phyloP scores from a whole-genome alignment of 495 filamentous ascomycete genomes.

The Penicillium diatomitis region DNA sequence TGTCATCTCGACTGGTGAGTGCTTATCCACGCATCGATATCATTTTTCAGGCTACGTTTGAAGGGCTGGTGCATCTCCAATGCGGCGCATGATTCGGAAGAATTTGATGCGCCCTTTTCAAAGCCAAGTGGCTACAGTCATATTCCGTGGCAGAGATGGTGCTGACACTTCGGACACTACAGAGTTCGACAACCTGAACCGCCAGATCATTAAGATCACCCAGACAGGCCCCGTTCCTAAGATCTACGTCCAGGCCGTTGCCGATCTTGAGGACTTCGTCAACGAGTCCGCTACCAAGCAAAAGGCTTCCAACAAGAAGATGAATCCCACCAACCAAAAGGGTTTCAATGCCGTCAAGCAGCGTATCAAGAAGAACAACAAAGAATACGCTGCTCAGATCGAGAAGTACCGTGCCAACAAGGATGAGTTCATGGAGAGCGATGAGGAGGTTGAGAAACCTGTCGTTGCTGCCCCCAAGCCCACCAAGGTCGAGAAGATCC shows the following conservation, averaged over 20 bases:
- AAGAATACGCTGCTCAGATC: constrained; percentile 80
- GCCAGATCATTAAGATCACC: constrained; percentile 70
- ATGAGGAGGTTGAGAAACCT: constrained; percentile 55
- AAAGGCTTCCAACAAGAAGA: constrained; percentile 94
- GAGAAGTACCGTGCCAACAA: constrained; percentile 79
- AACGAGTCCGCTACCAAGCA: constrained; percentile 89
- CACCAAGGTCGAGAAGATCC: constrained; percentile 38
- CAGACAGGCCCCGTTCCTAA: constrained; percentile 73
- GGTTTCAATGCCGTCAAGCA: constrained; percentile 95
- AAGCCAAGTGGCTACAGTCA: no score
- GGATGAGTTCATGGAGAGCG: constrained; percentile 78
- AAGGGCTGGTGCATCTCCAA: no score
- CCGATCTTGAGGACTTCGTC: constrained; percentile 92
- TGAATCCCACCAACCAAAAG: constrained; percentile 92
- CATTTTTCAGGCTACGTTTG: no score
- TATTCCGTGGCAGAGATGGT: background rate
- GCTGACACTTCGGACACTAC: constrained; percentile 12
- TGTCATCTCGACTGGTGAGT: constrained; percentile 77
- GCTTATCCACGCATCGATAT: background rate
- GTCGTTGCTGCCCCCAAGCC: constrained; percentile 23
- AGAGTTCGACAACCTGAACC: constrained; percentile 98
- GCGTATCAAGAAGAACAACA: constrained; percentile 95
- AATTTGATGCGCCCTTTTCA: no score
- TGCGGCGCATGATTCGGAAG: no score
- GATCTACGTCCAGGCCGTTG: constrained; percentile 82